Evolutionary conservation across 305 asterid genomes (phyloP), one percentile per base, ranked within the genome.

Genomic region (Fraxinus sp.): DNA sequence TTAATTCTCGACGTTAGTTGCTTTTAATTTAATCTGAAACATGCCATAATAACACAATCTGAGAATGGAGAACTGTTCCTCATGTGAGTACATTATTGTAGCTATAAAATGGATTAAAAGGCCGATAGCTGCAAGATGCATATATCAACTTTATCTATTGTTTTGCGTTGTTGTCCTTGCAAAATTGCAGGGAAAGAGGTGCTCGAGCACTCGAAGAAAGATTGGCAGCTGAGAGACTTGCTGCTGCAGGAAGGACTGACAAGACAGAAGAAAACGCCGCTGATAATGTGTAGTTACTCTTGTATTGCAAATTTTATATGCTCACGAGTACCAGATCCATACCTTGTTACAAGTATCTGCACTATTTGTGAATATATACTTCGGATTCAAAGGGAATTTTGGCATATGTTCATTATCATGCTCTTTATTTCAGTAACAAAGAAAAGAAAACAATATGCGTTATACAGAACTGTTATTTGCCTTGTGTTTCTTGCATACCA

Each of bases 171-270:
- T 76, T 41, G 18, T 46, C 57, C 20, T 80, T 80, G 77, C 30
- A 75, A 20, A 71, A 84, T 81, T 87, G 86, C 89, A 94, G 98
- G 92, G 97, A 94, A 89, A 91, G 95, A 87, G 98, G 97, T 73
- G 97, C 95, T 49, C 93, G 98, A 39, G 98, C 97, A 36, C 92
- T 94, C 2, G 97, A 94, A 87, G 98, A 94, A 90, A 90, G 97
- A 90, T 84, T 91, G 87, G 97, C 96, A 62, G 90, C 95, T 22
- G 95, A 94, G 89, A 88, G 89, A 83, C 82, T 91, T 83, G 89
- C 85, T 82, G 87, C 94, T 80, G 88, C 89, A 28, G 93, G 86
- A 76, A 93, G 70, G 86, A 77, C 88, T 0, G 92, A 86, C 74
- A 95, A 88, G 44, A 78, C 90, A n/a, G 85, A 85, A 78, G 85